Evolutionary conservation across 78 protist species (phyloP).

Genomic region (Dictyostelium firmibasis): DNA sequence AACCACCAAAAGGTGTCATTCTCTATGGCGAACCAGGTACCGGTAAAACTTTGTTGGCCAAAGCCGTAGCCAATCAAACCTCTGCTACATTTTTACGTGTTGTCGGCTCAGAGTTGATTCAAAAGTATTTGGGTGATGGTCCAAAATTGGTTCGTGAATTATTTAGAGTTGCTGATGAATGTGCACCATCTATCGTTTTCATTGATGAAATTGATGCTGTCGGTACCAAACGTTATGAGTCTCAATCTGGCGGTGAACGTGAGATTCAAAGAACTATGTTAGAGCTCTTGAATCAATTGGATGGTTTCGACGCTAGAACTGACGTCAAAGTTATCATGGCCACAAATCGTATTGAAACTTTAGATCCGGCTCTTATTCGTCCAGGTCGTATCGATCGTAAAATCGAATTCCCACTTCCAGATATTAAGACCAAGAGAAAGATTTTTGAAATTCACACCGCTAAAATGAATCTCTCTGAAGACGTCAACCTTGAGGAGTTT

Average conservation of each 20-base stretch:
- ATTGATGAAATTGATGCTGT: constrained; percentile 99
- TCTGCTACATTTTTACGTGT: constrained; percentile 99
- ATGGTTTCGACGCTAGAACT: constrained; percentile 99
- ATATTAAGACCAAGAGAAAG: constrained; percentile 91
- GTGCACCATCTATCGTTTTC: constrained; percentile 99
- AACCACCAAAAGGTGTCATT: constrained; percentile 99
- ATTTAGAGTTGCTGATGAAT: constrained; percentile 97
- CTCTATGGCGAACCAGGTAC: constrained; percentile 99
- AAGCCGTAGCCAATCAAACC: constrained; percentile 99
- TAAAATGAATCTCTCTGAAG: constrained; percentile 96
- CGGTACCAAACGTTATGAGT: constrained; percentile 98
- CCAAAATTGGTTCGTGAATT: constrained; percentile 99
- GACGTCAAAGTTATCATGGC: constrained; percentile 99
- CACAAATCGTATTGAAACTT: constrained; percentile 98
- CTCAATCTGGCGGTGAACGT: constrained; percentile 97
- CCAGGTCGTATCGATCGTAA: constrained; percentile 99
- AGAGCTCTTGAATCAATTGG: constrained; percentile 99
- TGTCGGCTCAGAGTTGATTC: constrained; percentile 99
- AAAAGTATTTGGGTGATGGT: constrained; percentile 99
- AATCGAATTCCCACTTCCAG: constrained; percentile 99
- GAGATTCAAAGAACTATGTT: constrained; percentile 99
- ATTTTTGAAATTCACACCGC: constrained; percentile 96
- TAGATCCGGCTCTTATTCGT: constrained; percentile 99
- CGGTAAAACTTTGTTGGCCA: constrained; percentile 99
- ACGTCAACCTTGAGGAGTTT: constrained; percentile 98